phyloP scores from a whole-genome alignment of 2,329 filamentous ascomycete genomes.

The Venturia asperata region DNA sequence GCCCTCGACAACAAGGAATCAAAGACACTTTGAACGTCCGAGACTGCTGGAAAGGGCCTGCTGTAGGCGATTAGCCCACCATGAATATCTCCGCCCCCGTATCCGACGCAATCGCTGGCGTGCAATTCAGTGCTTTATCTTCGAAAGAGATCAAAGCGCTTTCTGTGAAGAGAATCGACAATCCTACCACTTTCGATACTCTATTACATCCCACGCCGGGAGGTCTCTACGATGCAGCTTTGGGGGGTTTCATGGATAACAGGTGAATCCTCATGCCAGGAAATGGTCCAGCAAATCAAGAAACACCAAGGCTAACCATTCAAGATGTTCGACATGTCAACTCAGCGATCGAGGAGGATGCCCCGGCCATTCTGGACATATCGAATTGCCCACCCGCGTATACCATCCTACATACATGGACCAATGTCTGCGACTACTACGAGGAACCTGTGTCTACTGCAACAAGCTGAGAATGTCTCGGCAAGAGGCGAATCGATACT shows the following conservation, averaged over 20 bases:
- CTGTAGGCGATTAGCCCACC: neutral
- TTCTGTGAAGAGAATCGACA: constrained; percentile 90
- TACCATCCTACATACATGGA: constrained; percentile 98
- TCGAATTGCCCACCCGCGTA: constrained; percentile 85
- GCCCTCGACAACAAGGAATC: neutral
- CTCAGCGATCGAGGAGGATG: constrained; percentile 67
- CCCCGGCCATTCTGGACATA: constrained; percentile 89
- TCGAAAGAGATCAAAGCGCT: constrained; percentile 76
- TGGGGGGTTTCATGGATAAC: constrained; percentile 83
- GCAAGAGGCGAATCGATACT: constrained; percentile 67
- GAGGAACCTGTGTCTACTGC: constrained; percentile 87
- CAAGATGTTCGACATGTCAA: constrained; percentile 86
- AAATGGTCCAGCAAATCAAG: neutral
- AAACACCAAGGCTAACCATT: constrained; percentile 16
- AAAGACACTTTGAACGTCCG: neutral
- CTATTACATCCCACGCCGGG: constrained; percentile 83
- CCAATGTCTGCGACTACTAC: constrained; percentile 75
- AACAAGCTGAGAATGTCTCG: constrained; percentile 75
- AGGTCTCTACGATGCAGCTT: constrained; percentile 83
- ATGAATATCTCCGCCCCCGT: constrained; percentile 18
- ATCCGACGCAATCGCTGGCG: constrained; percentile 55
- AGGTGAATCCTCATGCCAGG: constrained; percentile 49
- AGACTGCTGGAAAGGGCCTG: neutral
- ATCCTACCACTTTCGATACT: constrained; percentile 88
- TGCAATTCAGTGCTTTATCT: constrained; percentile 83